Evolutionary conservation across 176 grass and related monocot genomes (phyloP), one percentile per base, ranked within the genome.

Genomic region (Aegilops tauschii): DNA sequence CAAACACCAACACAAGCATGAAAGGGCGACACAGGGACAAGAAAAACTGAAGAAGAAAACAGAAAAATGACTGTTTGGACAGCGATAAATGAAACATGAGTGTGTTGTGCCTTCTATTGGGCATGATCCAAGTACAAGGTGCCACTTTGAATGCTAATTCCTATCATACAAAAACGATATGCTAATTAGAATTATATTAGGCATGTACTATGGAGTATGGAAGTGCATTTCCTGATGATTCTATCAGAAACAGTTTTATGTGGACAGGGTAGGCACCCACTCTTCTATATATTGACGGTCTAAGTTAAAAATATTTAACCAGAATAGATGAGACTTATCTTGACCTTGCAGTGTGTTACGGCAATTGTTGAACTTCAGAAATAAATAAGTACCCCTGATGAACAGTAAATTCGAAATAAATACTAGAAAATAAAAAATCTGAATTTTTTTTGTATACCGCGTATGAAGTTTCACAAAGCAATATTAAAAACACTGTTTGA

Each of bases 81-180:
- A 50, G 47, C 5, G 47, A 29, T 78, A 52, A 52, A 49, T 79
- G 62, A 84, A 78, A 73, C 67, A 87, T 77, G 32, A 40, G 31
- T 39, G 8, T 72, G 45, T 2, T 12, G 8, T 21, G 36, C 12
- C 50, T 73, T 58, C 14, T 25, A 27, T 27, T 72, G 81, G 5
- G 65, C 63, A 81, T 20, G 10, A 47, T 28, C 5, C 0, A 80
- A 70, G 6, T 18, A 70, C 80, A 70, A 69, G 6, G 6, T 54
- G 47, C 5, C 9, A 40, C 32, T 2, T 72, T 42, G 14, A 72
- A 34, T 83, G 68, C 3, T 21, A 72, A 11, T 39, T 83, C 47
- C 47, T 50, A 50, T 16, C 47, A 50, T 5, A 50, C 47, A 50
- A 50, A 50, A 50, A 50, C 4, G 4, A 50, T 50, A 50, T 72